Percentiles rank a stretch among this genome's conserved stretches.
Evolutionary conservation across 305 asterid genomes (phyloP).

Genomic region (Fraxinus greggii): DNA sequence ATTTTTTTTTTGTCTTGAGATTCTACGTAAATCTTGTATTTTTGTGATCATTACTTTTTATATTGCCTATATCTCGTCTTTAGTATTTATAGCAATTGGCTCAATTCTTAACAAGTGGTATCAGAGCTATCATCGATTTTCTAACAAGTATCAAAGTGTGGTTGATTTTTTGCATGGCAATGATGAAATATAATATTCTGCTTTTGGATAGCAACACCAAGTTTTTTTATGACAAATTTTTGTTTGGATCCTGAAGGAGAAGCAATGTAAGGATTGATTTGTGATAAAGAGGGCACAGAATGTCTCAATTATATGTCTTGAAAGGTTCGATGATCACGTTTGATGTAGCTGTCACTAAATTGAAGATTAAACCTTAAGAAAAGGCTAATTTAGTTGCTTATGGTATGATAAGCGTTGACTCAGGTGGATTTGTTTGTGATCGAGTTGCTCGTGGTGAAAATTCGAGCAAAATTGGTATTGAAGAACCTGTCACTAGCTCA

Average conservation of each 20-base stretch:
- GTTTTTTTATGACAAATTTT: too few species aligned
- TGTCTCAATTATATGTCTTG: neutral
- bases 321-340: neutral
- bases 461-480: neutral
- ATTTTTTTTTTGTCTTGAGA: too few species aligned
- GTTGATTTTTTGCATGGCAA: neutral
- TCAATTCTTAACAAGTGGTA: neutral
- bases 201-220: neutral
- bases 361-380: too few species aligned
- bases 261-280: neutral
- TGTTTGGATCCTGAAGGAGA: neutral
- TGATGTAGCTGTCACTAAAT: too few species aligned
- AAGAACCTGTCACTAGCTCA: neutral
- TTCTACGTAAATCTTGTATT: too few species aligned
- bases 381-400: neutral
- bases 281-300: neutral
- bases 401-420: neutral
- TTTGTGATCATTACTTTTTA: too few species aligned
- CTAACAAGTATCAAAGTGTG: neutral
- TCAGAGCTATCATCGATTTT: neutral
- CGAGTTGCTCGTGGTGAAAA: neutral
- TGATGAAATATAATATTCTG: too few species aligned
- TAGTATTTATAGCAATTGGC: neutral
- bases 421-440: neutral
- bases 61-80: too few species aligned